These are phyloP conservation scores for Cutaneotrichosporon sp. DNA, from an alignment of 1,284 basidiomycete genomes.

Conservation along the genomic window DNA sequence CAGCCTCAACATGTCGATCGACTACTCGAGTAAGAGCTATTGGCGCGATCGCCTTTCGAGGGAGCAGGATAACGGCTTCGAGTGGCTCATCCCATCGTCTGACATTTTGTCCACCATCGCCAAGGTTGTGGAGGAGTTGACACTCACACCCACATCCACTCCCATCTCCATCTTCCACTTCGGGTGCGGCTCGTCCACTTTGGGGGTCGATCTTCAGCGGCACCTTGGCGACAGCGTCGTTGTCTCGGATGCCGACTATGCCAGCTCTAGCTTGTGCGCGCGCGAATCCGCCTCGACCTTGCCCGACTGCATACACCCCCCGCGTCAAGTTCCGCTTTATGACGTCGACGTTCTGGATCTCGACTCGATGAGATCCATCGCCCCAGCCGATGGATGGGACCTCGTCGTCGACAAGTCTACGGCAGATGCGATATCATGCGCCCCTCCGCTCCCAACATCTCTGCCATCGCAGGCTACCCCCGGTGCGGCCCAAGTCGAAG, in stretches of 20 bases:
- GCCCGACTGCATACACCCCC: background rate
- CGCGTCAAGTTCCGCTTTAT: slow-evolving; percentile 6
- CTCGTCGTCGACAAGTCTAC: slow-evolving; percentile 49
- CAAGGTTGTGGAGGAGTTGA: background rate
- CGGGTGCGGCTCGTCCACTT: slow-evolving; percentile 42
- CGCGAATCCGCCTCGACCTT: background rate
- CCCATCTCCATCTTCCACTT: slow-evolving; percentile 36
- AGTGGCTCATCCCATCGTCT: slow-evolving; percentile 40
- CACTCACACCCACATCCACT: too few species aligned
- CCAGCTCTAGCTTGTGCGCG: background rate
- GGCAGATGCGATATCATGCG: slow-evolving; percentile 49
- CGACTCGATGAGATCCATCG: background rate
- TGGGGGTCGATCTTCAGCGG: slow-evolving; percentile 27
- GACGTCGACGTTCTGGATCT: slow-evolving; percentile 15
- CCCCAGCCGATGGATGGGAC: slow-evolving; percentile 31
- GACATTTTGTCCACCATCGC: slow-evolving; percentile 32
- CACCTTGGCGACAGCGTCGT: slow-evolving; percentile 15
- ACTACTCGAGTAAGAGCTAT: slow-evolving; percentile 44
- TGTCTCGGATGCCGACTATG: slow-evolving; percentile 46
- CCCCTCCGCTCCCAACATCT: slow-evolving; percentile 11
- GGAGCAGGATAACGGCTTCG: slow-evolving; percentile 32
- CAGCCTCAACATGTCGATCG: slow-evolving; percentile 31
- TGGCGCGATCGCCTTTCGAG: slow-evolving; percentile 40
- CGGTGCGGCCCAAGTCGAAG: slow-evolving; percentile 11
- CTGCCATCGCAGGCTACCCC: too few species aligned